Conservation (phyloP, 139 green algal species). For the Ostreobium quekettii region DNA sequence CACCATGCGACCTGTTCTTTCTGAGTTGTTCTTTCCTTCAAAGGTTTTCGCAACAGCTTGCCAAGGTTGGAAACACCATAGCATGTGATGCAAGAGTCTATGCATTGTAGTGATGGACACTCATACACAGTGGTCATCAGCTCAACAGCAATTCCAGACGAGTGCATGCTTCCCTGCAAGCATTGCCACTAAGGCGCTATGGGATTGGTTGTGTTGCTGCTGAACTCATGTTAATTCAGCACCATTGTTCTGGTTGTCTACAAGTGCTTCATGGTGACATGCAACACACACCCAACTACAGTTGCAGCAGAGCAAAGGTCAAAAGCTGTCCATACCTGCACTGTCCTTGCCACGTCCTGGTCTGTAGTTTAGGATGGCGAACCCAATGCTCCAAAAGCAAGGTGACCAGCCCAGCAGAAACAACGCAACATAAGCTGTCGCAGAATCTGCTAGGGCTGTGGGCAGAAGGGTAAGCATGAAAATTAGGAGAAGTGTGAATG, state of each 20-base stretch:
- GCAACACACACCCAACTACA: neutral
- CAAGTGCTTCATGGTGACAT: neutral
- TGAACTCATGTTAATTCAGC: neutral
- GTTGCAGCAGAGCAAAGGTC: neutral
- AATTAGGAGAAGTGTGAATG: no score
- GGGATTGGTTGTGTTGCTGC: neutral
- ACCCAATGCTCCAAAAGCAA: slow-evolving; percentile 5
- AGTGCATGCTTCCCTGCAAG: no score
- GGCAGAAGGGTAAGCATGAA: neutral
- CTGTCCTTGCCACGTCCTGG: neutral
- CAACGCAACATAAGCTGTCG: neutral
- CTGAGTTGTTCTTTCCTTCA: no score
- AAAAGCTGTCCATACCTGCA: neutral
- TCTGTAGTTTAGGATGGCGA: neutral
- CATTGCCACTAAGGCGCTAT: neutral
- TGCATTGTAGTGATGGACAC: no score
- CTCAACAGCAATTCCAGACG: no score
- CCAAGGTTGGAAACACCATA: no score
- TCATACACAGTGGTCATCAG: no score
- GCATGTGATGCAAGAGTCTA: no score
- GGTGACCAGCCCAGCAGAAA: slow-evolving; percentile 4
- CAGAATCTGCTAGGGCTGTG: neutral
- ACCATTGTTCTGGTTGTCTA: neutral
- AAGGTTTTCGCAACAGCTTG: no score
- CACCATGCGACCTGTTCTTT: no score